A percentile compares a stretch with the other conserved stretches of the same genome.
Conservation (phyloP, 495 filamentous ascomycete species). For the Ramalina peruviana region DNA sequence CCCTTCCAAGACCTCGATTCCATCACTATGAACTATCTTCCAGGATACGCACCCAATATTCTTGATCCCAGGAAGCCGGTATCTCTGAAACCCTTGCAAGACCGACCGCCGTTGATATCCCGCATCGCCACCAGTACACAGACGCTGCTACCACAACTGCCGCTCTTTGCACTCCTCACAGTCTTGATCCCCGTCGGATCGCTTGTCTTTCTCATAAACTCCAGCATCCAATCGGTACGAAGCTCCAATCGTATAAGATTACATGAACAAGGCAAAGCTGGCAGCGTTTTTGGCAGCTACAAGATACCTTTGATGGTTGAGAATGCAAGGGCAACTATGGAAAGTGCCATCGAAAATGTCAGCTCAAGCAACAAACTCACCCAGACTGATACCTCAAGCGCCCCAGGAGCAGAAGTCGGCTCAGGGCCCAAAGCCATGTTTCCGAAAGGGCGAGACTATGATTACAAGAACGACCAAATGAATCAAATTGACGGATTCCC, state of each 20-base stretch:
- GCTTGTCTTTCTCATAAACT: constrained; percentile 58
- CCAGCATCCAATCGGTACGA: constrained; percentile 55
- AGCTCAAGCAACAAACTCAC: constrained; percentile 51
- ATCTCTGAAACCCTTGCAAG: constrained; percentile 25
- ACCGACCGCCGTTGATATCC: constrained; percentile 21
- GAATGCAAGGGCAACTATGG: constrained; percentile 49
- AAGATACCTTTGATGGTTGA: constrained; percentile 62
- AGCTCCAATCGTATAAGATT: constrained; percentile 58
- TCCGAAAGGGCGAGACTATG: constrained; percentile 5
- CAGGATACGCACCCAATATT: constrained; percentile 63
- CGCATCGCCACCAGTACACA: constrained; percentile 19
- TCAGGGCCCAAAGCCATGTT: constrained; percentile 1
- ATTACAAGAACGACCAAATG: background rate
- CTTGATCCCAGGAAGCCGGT: constrained; percentile 55
- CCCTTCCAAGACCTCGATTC: constrained; percentile 53
- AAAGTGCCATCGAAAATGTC: constrained; percentile 58
- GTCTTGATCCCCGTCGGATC: constrained; percentile 56
- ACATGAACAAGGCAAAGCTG: constrained; percentile 58
- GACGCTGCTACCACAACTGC: constrained; percentile 27
- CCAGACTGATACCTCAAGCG: constrained; percentile 20
- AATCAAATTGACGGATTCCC: constrained; percentile 31
- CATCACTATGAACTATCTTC: constrained; percentile 54
- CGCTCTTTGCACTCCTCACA: constrained; percentile 46
- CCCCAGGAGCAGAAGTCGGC: background rate
- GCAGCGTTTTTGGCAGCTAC: constrained; percentile 50